Evolutionary conservation across 2,329 filamentous ascomycete species (phyloP).

Genomic region (Monosporascus sp.): DNA sequence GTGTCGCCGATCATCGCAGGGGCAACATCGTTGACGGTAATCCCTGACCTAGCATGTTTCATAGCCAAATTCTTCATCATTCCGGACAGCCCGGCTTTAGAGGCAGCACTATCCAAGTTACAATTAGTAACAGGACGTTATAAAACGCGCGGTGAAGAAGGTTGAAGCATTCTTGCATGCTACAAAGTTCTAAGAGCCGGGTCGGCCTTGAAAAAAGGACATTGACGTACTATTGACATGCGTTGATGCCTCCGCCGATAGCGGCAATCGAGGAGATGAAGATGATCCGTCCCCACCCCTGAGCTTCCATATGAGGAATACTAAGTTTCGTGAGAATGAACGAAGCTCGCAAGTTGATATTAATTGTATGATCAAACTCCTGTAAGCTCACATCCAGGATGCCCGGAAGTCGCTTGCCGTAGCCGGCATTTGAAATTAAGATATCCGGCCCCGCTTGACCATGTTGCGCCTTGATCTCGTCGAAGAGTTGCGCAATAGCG

Average conservation of each 20-base stretch:
- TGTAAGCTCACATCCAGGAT: slow-evolving; percentile 56
- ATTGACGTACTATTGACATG: slow-evolving; percentile 42
- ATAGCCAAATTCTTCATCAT: slow-evolving; percentile 62
- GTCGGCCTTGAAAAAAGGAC: neutral
- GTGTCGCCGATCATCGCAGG: slow-evolving; percentile 64
- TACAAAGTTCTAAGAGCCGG: neutral
- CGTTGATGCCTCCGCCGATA: slow-evolving; percentile 59
- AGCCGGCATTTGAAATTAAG: slow-evolving; percentile 60
- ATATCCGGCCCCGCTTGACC: slow-evolving; percentile 52
- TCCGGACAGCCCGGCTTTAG: slow-evolving; percentile 56
- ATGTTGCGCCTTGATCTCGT: slow-evolving; percentile 48
- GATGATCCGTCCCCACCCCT: slow-evolving; percentile 59
- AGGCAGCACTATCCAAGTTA: slow-evolving; percentile 37
- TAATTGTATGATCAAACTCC: slow-evolving; percentile 59
- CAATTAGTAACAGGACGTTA: neutral
- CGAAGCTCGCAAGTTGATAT: slow-evolving; percentile 56
- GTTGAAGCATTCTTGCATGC: too few species aligned
- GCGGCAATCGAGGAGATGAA: slow-evolving; percentile 61
- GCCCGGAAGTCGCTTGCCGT: slow-evolving; percentile 54
- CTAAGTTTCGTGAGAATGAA: slow-evolving; percentile 58
- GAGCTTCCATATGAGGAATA: slow-evolving; percentile 54
- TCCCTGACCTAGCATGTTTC: slow-evolving; percentile 53
- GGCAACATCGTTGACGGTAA: slow-evolving; percentile 64
- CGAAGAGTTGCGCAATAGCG: slow-evolving; percentile 49
- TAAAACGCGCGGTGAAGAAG: neutral